These are phyloP conservation scores for Trifolium fragiferum DNA, from an alignment of 306 rosid species.

Conservation along the genomic window DNA sequence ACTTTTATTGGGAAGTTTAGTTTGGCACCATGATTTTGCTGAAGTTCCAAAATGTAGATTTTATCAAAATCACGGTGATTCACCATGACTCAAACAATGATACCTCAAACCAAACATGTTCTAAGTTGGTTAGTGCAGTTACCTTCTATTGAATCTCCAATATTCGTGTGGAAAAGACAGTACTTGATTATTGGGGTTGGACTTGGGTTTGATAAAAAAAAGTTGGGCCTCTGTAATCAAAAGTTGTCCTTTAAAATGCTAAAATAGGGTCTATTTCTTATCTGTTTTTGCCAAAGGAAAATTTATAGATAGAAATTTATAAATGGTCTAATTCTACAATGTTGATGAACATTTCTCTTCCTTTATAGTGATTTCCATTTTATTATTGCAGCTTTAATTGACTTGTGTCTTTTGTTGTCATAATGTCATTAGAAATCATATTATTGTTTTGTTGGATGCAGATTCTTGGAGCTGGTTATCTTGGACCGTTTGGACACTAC, in stretches of 20 bases:
- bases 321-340: background rate
- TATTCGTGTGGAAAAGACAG: constrained; percentile 19
- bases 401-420: constrained; percentile 12
- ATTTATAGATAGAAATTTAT: background rate
- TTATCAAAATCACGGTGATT: background rate
- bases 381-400: constrained; percentile 8
- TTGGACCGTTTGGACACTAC: constrained; percentile 96
- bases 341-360: background rate
- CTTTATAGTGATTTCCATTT: constrained; percentile 1
- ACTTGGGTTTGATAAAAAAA: background rate
- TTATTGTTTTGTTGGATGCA: constrained; percentile 48
- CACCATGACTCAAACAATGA: background rate
- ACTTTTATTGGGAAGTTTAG: background rate
- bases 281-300: background rate
- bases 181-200: background rate
- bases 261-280: background rate
- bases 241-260: constrained; percentile 23
- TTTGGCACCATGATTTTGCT: background rate
- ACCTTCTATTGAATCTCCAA: background rate
- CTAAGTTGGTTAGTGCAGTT: constrained; percentile 2
- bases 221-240: constrained; percentile 19
- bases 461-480: constrained; percentile 88
- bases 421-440: constrained; percentile 28
- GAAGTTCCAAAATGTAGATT: background rate
- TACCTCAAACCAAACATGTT: background rate